Base-by-base conservation (phyloP, 1,284 basidiomycete genomes). In the Sanghuangporus sanghuang region DNA sequence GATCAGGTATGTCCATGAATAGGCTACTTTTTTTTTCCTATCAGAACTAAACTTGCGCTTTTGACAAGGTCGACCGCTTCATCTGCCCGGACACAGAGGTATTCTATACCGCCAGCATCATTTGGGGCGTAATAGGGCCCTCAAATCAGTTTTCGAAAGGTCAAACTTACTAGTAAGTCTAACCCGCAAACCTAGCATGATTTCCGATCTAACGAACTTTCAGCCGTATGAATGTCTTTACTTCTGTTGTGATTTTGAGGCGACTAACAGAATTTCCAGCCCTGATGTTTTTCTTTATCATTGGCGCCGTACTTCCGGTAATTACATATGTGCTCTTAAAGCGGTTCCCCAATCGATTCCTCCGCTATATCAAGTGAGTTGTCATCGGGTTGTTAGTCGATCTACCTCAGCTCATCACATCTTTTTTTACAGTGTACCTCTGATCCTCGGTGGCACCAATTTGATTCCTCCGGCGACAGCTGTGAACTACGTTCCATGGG, bases 401-500 rank as follows among this genome's bases (percentile, higher is more conserved):
- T 60, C 40, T 44, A 23, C n/a, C 23, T n/a, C 44, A 46, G 21
- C 44, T 46, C 44, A 46, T 46, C 44, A 32, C 27, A 32, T 32
- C 74, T 18, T 68, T 79, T 16, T 5, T 12, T 18, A 23, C n/a
- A 5, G 65, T 42, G 54, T 67, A 16, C 67, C 67, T 14, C 69
- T 77, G 39, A 65, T 73, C 9, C 68, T 76, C 18, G 71, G 74
- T n/a, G 76, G 74, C 5, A 71, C 75, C 62, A 73, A 67, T 6
- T 71, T 71, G 49, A 74, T 78, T 32, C 76, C 77, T 0, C 74
- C 75, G 6, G 84, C 83, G 5, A 81, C 77, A 6, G 84, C 85
- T 3, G 81, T 85, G 68, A 85, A 86, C 70, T 85, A 81, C 64
- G 79, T 84, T 0, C 77, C 80, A 3, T 85, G 82, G 81, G 81